phyloP scores from a whole-genome alignment of 139 green algal genomes.

The Chlorella sp. region DNA sequence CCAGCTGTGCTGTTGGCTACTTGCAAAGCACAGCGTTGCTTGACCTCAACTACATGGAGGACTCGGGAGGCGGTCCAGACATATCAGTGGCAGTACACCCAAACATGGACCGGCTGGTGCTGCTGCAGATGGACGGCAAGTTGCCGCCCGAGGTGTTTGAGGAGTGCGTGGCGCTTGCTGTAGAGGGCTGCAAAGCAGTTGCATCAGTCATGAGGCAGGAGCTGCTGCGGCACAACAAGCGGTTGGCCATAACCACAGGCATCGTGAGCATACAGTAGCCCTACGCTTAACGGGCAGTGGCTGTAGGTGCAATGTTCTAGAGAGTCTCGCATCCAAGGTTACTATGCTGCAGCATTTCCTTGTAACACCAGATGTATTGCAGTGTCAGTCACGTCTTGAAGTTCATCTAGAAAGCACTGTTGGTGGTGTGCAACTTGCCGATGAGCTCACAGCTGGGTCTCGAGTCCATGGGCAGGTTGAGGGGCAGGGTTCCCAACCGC shows the following conservation, averaged over 20 bases:
- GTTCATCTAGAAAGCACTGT: no score
- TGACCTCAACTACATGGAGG: constrained; percentile 90
- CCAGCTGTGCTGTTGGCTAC: constrained; percentile 64
- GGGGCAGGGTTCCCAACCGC: no score
- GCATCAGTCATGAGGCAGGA: constrained; percentile 48
- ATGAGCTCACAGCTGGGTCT: no score
- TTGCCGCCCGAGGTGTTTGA: constrained; percentile 66
- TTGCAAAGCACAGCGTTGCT: constrained; percentile 75
- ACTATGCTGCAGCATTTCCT: no score
- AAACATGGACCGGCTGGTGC: constrained; percentile 46
- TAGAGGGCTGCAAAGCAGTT: constrained; percentile 66
- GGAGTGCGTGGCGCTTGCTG: constrained; percentile 51
- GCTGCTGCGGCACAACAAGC: constrained; percentile 56
- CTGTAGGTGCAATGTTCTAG: no score
- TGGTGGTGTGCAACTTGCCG: no score
- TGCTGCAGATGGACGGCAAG: constrained; percentile 51
- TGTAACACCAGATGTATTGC: no score
- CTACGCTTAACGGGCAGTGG: no score
- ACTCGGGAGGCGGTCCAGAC: constrained; percentile 68
- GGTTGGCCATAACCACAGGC: constrained; percentile 36
- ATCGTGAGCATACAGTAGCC: no score
- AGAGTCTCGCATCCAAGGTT: no score
- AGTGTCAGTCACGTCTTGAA: no score
- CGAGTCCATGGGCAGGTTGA: no score
- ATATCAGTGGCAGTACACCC: constrained; percentile 69